Evolutionary conservation across 805 yeast genomes (phyloP).

Genomic region (Nakazawaea molendinolei): DNA sequence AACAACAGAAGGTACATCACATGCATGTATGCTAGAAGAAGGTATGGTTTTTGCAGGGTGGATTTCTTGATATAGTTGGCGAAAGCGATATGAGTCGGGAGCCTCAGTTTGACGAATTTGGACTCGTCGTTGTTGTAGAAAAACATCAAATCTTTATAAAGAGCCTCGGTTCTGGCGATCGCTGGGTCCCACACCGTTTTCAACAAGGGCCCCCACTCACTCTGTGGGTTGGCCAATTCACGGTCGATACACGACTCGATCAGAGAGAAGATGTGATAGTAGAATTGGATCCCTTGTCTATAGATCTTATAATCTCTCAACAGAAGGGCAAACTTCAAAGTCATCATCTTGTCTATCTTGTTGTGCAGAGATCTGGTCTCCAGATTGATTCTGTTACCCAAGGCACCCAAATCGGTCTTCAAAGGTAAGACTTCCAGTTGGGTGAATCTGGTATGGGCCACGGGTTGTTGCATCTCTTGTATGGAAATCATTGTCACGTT

Average conservation of each 20-base stretch:
- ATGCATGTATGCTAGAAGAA: conserved; percentile 75
- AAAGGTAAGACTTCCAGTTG: conserved; percentile 61
- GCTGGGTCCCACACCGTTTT: conserved; percentile 62
- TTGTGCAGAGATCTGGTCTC: conserved; percentile 65
- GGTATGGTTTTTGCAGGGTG: conserved; percentile 57
- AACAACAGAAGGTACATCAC: conserved; percentile 79
- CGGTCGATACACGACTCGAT: conserved; percentile 46
- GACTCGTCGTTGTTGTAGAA: conserved; percentile 50
- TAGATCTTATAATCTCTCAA: conserved; percentile 68
- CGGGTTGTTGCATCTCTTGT: too few species aligned
- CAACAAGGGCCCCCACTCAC: conserved; percentile 35
- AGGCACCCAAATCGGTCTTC: conserved; percentile 76
- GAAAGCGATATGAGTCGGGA: conserved; percentile 57
- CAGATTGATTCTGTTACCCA: conserved; percentile 72
- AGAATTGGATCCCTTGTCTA: conserved; percentile 74
- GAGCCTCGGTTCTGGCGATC: conserved; percentile 51
- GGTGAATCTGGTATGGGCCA: conserved; percentile 11
- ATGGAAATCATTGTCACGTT: too few species aligned
- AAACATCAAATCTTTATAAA: conserved; percentile 58
- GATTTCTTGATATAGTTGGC: conserved; percentile 50
- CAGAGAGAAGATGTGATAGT: conserved; percentile 62
- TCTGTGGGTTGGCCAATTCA: conserved; percentile 34
- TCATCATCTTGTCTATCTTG: conserved; percentile 60
- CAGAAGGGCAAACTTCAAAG: conserved; percentile 67
- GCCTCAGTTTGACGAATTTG: conserved; percentile 51